Evolutionary conservation across 106 monocot genomes (phyloP), one percentile per base, ranked within the genome.

Genomic region (Platanthera guangdongensis): DNA sequence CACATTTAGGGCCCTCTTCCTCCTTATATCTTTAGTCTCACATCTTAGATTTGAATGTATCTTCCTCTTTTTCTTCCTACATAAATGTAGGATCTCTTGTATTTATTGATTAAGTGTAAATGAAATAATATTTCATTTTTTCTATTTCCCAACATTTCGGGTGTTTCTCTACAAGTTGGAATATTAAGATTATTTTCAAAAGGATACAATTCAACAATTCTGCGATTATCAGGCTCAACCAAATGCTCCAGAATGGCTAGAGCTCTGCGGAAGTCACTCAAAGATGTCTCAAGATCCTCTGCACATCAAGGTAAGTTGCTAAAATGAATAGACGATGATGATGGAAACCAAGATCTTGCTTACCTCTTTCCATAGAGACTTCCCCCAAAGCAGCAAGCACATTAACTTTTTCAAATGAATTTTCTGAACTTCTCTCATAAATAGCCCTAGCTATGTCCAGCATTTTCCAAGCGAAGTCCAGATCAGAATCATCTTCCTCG

Each of bases 391-490:
- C 89, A 74, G 91, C 57, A 64, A 81, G 88, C 57, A 94, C 88
- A 49, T 99, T 99, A 28, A 88, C 97, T 81, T 86, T 99, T 74
- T 92, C 89, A 15, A 99, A 74, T 28, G 86, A 89, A 79, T 86
- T 84, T 76, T 85, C 86, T 22, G 89, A 76, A 15, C 45, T 25
- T 72, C 88, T 89, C 70, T 99, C 97, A 70, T 79, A 83, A 82
- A 99, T 99, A 73, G 84, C 89, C 77, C 97, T 94, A 16, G 97
- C 97, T 86, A 99, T 80, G 78, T 99, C 97, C 54, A 99, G 82
- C 94, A 99, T 92, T 77, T 94, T 99, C 94, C 94, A 99, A 67
- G 97, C 82, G 67, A 89, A 78, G 71, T 99, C 97, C 75, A 99
- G 65, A 85, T 99, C 97, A 77, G 94, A 90, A 8, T 94, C 93